Base-by-base conservation (phyloP, 768 basidiomycete species). In the Auricularia auricula-judae region DNA sequence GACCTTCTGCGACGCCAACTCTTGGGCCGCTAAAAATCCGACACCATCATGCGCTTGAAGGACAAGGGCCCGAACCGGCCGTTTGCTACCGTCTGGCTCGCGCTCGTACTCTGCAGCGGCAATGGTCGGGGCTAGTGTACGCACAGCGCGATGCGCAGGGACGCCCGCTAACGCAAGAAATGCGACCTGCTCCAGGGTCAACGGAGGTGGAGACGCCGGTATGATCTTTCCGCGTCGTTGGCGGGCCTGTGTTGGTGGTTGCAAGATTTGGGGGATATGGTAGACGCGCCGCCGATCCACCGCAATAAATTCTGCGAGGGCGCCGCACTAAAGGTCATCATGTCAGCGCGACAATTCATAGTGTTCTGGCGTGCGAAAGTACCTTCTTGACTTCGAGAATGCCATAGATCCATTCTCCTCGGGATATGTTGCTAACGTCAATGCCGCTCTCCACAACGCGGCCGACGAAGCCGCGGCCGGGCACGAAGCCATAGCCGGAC, bases 381-480 rank as follows among this genome's bases (percentile, higher is more conserved):
- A 93, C 93, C 86, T 92, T 94, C 67, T 81, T 79, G 11, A 89
- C 79, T 70, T 93, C 89, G 72, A 89, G 72, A 66, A 94, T 69
- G 11, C 93, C 94, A 65, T 91, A 77, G 4, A 95, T 89, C 87
- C 93, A 91, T 69, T 97, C 94, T 3, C 91, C 91, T 68, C 85
- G 85, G 71, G 80, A 81, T 33, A 84, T 76, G 23, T 80, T 76
- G n/a, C 77, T 80, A 14, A 91, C 88, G 44, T 89, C 89, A 81
- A 86, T 89, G 3, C 94, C 94, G 66, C 84, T 86, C 70, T 91
- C 91, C 61, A 95, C 72, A 51, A 88, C 87, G 47, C 90, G 77
- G 3, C 94, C 94, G 7, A 92, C 87, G 72, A 97, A 90, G 66
- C 89, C 89, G 56, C 93, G 79, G 0, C 93, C 94, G 23, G 94